phyloP scores from a whole-genome alignment of 768 basidiomycete genomes.

The Pilatotrama ljubarskyi region DNA sequence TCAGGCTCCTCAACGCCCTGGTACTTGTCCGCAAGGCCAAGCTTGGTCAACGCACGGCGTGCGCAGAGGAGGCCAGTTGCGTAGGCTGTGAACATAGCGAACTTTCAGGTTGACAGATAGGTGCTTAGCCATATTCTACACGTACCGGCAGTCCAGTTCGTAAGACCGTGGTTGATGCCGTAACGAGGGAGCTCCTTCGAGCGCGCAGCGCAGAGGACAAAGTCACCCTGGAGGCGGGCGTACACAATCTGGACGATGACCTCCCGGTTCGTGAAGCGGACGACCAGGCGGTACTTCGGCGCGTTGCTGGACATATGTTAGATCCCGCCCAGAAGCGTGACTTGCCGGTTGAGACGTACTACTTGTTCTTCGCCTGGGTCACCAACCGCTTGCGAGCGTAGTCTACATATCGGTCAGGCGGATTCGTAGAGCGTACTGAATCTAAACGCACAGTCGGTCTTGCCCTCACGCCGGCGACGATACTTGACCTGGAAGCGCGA shows the following conservation, averaged over 20 bases:
- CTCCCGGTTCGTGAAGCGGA: constrained; percentile 98
- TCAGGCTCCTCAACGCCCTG: constrained; percentile 91
- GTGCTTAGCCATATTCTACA: not conserved
- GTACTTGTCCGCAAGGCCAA: constrained; percentile 97
- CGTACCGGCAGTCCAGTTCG: constrained; percentile 96
- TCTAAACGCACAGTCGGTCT: constrained; percentile 82
- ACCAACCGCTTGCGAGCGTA: constrained; percentile 97
- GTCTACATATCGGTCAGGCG: constrained; percentile 48
- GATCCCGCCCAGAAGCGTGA: not conserved
- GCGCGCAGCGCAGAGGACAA: constrained; percentile 83
- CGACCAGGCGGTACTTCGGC: constrained; percentile 97
- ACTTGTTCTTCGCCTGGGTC: constrained; percentile 99
- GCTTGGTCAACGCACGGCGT: constrained; percentile 91
- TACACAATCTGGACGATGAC: constrained; percentile 95
- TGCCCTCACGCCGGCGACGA: constrained; percentile 95
- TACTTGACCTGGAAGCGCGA: constrained; percentile 99
- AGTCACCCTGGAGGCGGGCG: constrained; percentile 96
- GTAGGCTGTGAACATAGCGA: constrained; percentile 75
- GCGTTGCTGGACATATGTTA: constrained; percentile 61
- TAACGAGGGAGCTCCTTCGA: constrained; percentile 93
- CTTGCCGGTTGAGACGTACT: constrained; percentile 48
- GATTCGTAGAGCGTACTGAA: not conserved
- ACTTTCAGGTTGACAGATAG: no score
- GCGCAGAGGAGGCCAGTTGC: constrained; percentile 95
- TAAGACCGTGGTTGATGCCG: constrained; percentile 97